phyloP scores from a whole-genome alignment of 2,329 filamentous ascomycete species.

The Stachybotrys elegans region DNA sequence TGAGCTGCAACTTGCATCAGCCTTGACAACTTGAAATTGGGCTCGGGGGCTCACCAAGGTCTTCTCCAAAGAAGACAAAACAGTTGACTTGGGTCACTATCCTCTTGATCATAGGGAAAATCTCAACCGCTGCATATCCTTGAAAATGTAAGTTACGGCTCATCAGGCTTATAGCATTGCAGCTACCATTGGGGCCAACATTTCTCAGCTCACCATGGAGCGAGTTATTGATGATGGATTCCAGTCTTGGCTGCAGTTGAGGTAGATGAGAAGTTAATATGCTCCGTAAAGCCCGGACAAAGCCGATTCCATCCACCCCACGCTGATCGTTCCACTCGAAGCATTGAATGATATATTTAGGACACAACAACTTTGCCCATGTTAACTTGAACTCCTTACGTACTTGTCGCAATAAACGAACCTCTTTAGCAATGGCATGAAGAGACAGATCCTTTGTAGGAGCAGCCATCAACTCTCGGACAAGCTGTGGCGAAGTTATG shows the following conservation, averaged over 20 bases:
- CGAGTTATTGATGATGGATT: background rate
- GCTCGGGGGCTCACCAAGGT: background rate
- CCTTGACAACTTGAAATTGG: too few species aligned
- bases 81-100: background rate
- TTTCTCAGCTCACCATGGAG: background rate
- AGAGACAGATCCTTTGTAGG: background rate
- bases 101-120: background rate
- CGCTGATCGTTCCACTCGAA: conserved; percentile 7
- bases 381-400: background rate
- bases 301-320: conserved; percentile 7
- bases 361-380: conserved; percentile 5
- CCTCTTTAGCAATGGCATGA: background rate
- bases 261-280: conserved; percentile 5
- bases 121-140: background rate
- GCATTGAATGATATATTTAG: conserved; percentile 6
- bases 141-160: background rate
- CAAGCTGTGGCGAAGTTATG: background rate
- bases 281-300: conserved; percentile 7
- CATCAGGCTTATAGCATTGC: background rate
- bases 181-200: background rate
- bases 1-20: conserved; percentile 1
- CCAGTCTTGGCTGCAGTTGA: conserved; percentile 1
- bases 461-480: background rate
- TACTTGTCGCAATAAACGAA: background rate
- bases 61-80: background rate